Evolutionary conservation across 164 flowering plant genomes (phyloP).

Genomic region (Euptelea pleiosperma): DNA sequence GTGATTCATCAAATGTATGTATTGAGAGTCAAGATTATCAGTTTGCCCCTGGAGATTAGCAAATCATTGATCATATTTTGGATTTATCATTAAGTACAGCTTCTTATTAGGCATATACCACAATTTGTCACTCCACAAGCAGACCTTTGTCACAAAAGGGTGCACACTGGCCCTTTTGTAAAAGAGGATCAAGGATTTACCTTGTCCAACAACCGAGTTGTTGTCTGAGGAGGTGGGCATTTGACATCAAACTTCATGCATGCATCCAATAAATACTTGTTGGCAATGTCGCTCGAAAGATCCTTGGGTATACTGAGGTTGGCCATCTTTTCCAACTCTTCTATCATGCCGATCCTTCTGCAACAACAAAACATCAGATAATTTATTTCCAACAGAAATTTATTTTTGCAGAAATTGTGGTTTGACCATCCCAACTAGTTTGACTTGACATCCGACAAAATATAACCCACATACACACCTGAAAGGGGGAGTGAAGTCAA

Average conservation of each 20-base stretch:
- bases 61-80: too few species aligned
- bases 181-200: slow-evolving; percentile 26
- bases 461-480: slow-evolving; percentile 38
- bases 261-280: slow-evolving; percentile 67
- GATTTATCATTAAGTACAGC: too few species aligned
- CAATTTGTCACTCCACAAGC: too few species aligned
- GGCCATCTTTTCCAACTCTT: slow-evolving; percentile 74
- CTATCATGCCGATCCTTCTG: slow-evolving; percentile 92
- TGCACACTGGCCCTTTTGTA: neutral
- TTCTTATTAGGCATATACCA: too few species aligned
- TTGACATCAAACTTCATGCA: slow-evolving; percentile 72
- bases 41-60: too few species aligned
- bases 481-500: slow-evolving; percentile 98
- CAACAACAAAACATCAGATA: slow-evolving; percentile 16
- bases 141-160: too few species aligned
- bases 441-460: neutral
- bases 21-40: too few species aligned
- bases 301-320: slow-evolving; percentile 79
- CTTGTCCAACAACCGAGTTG: slow-evolving; percentile 84
- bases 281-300: slow-evolving; percentile 70
- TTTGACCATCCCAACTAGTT: neutral
- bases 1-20: too few species aligned
- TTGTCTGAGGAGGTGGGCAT: slow-evolving; percentile 94
- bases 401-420: neutral
- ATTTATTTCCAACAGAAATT: neutral